Conservation (phyloP, 2,329 filamentous ascomycete genomes). For the Madurella fahalii region DNA sequence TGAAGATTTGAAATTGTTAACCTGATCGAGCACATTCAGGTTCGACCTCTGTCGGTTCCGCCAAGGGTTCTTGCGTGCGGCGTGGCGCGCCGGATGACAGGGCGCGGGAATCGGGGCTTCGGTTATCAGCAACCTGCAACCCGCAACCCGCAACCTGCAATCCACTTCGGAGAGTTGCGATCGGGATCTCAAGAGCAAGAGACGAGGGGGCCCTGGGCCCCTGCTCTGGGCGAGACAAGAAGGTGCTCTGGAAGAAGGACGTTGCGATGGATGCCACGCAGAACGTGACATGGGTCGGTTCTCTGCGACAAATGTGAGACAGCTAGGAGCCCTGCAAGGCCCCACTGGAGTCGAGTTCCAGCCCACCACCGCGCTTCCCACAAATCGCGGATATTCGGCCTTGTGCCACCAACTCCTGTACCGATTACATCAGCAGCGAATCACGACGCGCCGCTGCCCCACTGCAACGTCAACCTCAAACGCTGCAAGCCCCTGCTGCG, state of each 20-base stretch:
- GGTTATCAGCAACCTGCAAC: background rate
- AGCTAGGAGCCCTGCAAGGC: constrained; percentile 25
- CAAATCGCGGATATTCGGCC: constrained; percentile 15
- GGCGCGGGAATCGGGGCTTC: background rate
- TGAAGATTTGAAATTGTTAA: background rate
- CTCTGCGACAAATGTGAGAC: constrained; percentile 46
- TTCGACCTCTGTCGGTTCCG: background rate
- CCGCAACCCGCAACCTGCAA: background rate
- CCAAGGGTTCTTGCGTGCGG: background rate
- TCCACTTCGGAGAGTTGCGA: constrained; percentile 17
- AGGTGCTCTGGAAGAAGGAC: background rate
- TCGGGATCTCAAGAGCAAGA: constrained; percentile 16
- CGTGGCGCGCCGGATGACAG: background rate
- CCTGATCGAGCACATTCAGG: background rate
- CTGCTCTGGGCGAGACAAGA: background rate
- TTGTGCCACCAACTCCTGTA: constrained; percentile 21
- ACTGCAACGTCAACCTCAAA: constrained; percentile 42
- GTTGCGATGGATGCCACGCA: constrained; percentile 9
- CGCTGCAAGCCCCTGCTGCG: constrained; percentile 31
- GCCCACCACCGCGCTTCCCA: constrained; percentile 24
- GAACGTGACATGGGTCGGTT: constrained; percentile 22
- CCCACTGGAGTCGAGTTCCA: constrained; percentile 23
- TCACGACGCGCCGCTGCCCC: constrained; percentile 26
- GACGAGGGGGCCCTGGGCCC: constrained; percentile 2
- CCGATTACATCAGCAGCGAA: constrained; percentile 29